Conservation (phyloP, 495 filamentous ascomycete species). For the Amniculicola lignicola region DNA sequence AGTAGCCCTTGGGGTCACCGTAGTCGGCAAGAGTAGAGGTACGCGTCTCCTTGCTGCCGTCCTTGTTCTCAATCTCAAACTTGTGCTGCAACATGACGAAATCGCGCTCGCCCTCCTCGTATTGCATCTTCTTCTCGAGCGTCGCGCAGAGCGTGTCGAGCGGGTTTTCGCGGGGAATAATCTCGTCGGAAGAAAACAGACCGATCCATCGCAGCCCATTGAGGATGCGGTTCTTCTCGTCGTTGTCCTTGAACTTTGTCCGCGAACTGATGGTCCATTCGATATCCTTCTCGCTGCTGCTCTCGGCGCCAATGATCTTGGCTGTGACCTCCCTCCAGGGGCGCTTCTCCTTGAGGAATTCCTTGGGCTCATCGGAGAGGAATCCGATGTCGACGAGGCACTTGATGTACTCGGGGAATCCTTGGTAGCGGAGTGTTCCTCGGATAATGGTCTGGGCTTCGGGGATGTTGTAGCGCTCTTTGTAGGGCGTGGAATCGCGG, state of each 20-base stretch:
- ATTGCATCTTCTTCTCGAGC: slow-evolving; percentile 90
- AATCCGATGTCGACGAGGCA: slow-evolving; percentile 83
- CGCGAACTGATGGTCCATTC: slow-evolving; percentile 69
- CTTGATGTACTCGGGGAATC: slow-evolving; percentile 85
- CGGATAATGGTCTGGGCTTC: slow-evolving; percentile 71
- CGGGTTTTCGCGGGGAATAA: slow-evolving; percentile 72
- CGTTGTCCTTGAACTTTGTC: slow-evolving; percentile 63
- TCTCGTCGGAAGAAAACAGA: slow-evolving; percentile 73
- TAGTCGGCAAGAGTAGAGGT: slow-evolving; percentile 85
- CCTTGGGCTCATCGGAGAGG: slow-evolving; percentile 62
- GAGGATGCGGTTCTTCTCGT: slow-evolving; percentile 75
- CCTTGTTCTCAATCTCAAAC: slow-evolving; percentile 82
- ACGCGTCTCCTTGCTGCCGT: slow-evolving; percentile 68
- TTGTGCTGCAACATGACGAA: slow-evolving; percentile 86
- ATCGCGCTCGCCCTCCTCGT: slow-evolving; percentile 77
- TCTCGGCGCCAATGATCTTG: slow-evolving; percentile 65
- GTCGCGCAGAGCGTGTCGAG: slow-evolving; percentile 87
- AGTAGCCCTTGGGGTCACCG: slow-evolving; percentile 75
- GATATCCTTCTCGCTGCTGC: slow-evolving; percentile 62
- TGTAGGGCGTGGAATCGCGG: slow-evolving; percentile 81
- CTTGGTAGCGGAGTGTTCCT: slow-evolving; percentile 78
- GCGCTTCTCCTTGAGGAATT: slow-evolving; percentile 53
- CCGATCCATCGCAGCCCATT: slow-evolving; percentile 81
- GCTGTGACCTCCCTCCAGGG: slow-evolving; percentile 79
- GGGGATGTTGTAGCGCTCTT: slow-evolving; percentile 85